Evolutionary conservation across 1,284 basidiomycete species (phyloP).

Genomic region (Filobasidium uniguttulatum): DNA sequence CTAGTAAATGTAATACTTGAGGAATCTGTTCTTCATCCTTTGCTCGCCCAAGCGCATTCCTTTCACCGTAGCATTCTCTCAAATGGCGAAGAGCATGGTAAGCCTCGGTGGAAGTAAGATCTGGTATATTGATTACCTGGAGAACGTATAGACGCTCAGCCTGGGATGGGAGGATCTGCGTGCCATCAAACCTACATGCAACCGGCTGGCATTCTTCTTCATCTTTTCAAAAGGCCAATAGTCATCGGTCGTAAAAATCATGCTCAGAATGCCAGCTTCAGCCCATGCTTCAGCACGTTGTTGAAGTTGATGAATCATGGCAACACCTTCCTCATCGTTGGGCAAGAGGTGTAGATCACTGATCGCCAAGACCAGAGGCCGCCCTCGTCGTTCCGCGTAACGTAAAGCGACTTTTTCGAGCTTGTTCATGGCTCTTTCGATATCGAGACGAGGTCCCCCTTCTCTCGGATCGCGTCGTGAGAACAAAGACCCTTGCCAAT

Average conservation of each 20-base stretch:
- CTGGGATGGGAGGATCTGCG: background rate
- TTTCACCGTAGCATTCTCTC: conserved; percentile 27
- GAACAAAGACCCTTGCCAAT: conserved; percentile 52
- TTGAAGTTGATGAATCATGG: conserved; percentile 66
- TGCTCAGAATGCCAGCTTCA: conserved; percentile 60
- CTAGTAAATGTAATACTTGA: conserved; percentile 49
- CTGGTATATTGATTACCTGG: conserved; percentile 57
- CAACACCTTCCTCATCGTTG: conserved; percentile 61
- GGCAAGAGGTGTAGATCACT: conserved; percentile 62
- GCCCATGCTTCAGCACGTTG: conserved; percentile 74
- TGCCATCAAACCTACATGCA: conserved; percentile 44
- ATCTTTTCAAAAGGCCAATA: conserved; percentile 46
- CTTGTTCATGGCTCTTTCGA: conserved; percentile 73
- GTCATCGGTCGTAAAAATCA: conserved; percentile 68
- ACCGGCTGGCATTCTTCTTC: conserved; percentile 51
- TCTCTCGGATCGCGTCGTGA: conserved; percentile 69
- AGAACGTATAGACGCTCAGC: conserved; percentile 2
- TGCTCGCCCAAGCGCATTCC: conserved; percentile 7
- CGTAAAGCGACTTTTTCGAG: conserved; percentile 69
- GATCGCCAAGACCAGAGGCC: conserved; percentile 61
- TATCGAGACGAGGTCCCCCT: conserved; percentile 65
- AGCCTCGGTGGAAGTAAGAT: conserved; percentile 53
- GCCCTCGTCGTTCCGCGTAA: conserved; percentile 45
- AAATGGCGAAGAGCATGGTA: conserved; percentile 48
- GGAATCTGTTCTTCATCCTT: conserved; percentile 38